Percentiles rank a stretch among this genome's conserved stretches.
Conservation (phyloP, 2,329 filamentous ascomycete species). For the Podosphaera leucotricha region DNA sequence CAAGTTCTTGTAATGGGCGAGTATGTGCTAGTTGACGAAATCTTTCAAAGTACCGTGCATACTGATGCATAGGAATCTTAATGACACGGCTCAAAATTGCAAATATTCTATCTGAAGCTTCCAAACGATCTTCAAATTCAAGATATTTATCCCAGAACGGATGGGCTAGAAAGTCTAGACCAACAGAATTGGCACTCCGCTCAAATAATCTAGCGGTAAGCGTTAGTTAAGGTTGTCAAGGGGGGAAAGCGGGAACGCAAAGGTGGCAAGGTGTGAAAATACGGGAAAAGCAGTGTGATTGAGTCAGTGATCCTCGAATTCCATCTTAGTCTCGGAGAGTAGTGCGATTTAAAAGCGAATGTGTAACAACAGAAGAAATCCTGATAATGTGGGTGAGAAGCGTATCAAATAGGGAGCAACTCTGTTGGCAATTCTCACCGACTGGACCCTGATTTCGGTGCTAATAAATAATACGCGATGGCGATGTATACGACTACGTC, state of each 20-base stretch:
- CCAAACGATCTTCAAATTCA: slow-evolving; percentile 82
- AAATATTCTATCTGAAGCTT: slow-evolving; percentile 66
- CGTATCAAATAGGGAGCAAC: slow-evolving; percentile 29
- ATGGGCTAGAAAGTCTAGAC: slow-evolving; percentile 80
- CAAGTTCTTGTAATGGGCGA: slow-evolving; percentile 50
- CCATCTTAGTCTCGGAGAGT: slow-evolving; percentile 19
- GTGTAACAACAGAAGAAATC: slow-evolving; percentile 28
- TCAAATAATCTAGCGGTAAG: slow-evolving; percentile 53
- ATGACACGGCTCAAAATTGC: slow-evolving; percentile 63
- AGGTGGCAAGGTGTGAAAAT: slow-evolving; percentile 30
- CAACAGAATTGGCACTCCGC: slow-evolving; percentile 61
- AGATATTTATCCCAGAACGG: slow-evolving; percentile 99
- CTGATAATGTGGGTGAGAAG: slow-evolving; percentile 44
- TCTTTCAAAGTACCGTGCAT: slow-evolving; percentile 80
- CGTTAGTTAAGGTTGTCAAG: slow-evolving; percentile 8
- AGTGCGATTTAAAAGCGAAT: slow-evolving; percentile 20
- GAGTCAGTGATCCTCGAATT: slow-evolving; percentile 25
- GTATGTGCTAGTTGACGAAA: slow-evolving; percentile 56
- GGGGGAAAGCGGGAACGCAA: slow-evolving; percentile 8
- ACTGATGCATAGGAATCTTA: slow-evolving; percentile 84
- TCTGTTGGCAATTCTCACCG: slow-evolving; percentile 52
- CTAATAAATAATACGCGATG: background rate
- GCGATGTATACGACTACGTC: slow-evolving; percentile 8
- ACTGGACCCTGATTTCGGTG: slow-evolving; percentile 20
- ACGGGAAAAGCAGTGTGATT: slow-evolving; percentile 33